phyloP scores from a whole-genome alignment of 345 rosid genomes.

The Bruguiera gymnorhiza region DNA sequence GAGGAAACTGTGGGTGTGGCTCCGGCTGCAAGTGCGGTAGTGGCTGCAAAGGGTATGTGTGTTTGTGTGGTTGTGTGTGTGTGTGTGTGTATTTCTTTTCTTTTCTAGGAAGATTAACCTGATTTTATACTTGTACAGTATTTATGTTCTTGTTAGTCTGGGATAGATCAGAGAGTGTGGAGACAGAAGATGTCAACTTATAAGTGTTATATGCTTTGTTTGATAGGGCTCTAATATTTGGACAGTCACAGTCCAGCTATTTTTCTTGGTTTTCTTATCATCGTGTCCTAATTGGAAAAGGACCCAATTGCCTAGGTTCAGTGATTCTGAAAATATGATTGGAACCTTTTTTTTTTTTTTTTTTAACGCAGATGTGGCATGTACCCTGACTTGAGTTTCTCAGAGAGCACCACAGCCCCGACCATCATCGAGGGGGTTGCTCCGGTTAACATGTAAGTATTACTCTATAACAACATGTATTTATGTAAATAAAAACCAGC shows the following conservation, averaged over 20 bases:
- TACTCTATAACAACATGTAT: neutral
- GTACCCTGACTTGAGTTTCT: slow-evolving; percentile 20
- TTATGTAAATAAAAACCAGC: neutral
- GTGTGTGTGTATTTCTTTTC: neutral
- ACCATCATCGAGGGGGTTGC: slow-evolving; percentile 19
- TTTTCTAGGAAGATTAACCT: no score
- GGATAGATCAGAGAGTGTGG: no score
- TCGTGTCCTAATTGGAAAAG: no score
- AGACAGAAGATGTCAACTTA: no score
- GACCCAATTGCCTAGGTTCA: no score
- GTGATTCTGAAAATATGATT: no score
- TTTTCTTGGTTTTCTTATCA: no score
- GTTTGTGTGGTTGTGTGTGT: no score
- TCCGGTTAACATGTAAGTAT: slow-evolving; percentile 11
- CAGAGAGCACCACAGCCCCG: slow-evolving; percentile 10
- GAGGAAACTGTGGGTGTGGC: slow-evolving; percentile 25
- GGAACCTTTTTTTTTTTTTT: neutral
- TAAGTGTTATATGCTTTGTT: neutral
- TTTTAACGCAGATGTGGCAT: slow-evolving; percentile 11
- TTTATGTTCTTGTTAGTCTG: no score
- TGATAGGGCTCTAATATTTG: neutral
- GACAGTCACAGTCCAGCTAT: no score
- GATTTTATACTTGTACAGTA: no score
- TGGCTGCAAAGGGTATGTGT: slow-evolving; percentile 14
- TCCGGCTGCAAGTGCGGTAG: slow-evolving; percentile 19